Base-by-base conservation (phyloP, 2,329 filamentous ascomycete species). In the Clonostachys sp. region DNA sequence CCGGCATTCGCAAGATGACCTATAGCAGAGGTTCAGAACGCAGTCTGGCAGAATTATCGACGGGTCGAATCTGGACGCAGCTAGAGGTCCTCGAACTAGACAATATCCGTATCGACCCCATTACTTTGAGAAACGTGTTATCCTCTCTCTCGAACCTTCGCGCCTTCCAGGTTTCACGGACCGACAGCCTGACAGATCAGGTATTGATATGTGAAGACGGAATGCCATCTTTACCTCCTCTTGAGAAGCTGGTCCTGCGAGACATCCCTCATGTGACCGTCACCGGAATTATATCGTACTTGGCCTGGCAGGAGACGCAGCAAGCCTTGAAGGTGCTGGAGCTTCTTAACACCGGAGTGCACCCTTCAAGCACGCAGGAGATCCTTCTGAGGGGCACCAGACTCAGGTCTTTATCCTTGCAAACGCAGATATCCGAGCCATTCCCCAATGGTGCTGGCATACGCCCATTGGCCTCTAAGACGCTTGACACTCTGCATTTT, bases 1-100 rank as follows among this genome's bases (percentile, higher is more conserved):
- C 86, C 12, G 83, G 92, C 60, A 75, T 97, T 47, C 81, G 90
- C 54, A 94, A 94, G 68, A 96, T 96, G 89, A 86, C 81, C 46
- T 97, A 95, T 67, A 77, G 81, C 46, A 73, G 75, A 42, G 92
- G 92, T 12, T 80, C 89, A 2, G 92, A 96, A 70, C 80, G 80
- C 48, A 87, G 85, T 58, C 78, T 97, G 48, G 81, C 89, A 57
- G 73, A 79, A 46, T 72, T 96, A 39, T 78, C 82, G 8, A 75
- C 78, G 49, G 83, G 80, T 51, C 80, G 71, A 48, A 63, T 83
- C 45, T 94, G 89, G 88, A 74, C 75, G 42, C 76, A 80, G 41
- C 74, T 94, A 12, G 85, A 91, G 64, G 82, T 89, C 10, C 62
- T 94, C 44, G 88, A 92, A 62, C 70, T 94, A 35, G 76, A 78